Evolutionary conservation across 2,329 filamentous ascomycete species (phyloP), one percentile per base, ranked within the genome.

Genomic region (Fusarium hostae): DNA sequence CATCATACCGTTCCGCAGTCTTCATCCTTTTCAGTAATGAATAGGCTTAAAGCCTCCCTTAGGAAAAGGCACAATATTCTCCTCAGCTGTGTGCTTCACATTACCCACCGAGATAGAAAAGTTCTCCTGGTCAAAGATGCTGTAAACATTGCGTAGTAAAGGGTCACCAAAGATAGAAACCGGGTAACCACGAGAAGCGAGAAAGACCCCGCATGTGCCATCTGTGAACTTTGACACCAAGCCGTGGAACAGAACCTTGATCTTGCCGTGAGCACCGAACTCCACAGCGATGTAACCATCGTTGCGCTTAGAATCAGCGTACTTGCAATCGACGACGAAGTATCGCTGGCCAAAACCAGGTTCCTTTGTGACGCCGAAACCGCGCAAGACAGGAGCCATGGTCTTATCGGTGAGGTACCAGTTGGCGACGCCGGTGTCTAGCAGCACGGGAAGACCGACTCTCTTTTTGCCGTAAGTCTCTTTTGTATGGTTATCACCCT

Each of bases 91-190:
- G 11, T 64, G 59, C 22, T 64, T 64, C 6, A 64, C 59, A 2
- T 40, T 41, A 15, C 45, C 34, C 45, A 64, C 13, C 1, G 59
- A 63, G 10, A 64, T 18, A 1, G 26, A 16, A 4, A 55, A 44
- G 8, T 40, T 63, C 16, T 56, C 45, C 32, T 63, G 61, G 16
- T 64, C 61, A 30, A 55, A 64, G 9, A 64, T 45, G 8, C 39
- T 63, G 16, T 63, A 63, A 7, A 64, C 59, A 0, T 55, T 64
- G 2, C 61, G 61, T 12, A 64, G 6, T 5, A 64, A 64, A 56
- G 45, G 22, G 3, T 64, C 58, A n/a, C 61, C 61, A 5, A 64
- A 63, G 34, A n/a, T 35, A 7, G 59, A 5, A 8, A 64, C 18
- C 0, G 5, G 3, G 3, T 34, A 3, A 2, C 61, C 61, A 1